Evolutionary conservation across 2,329 filamentous ascomycete genomes (phyloP), one percentile per base, ranked within the genome.

Genomic region (Aspergillus bombycis): DNA sequence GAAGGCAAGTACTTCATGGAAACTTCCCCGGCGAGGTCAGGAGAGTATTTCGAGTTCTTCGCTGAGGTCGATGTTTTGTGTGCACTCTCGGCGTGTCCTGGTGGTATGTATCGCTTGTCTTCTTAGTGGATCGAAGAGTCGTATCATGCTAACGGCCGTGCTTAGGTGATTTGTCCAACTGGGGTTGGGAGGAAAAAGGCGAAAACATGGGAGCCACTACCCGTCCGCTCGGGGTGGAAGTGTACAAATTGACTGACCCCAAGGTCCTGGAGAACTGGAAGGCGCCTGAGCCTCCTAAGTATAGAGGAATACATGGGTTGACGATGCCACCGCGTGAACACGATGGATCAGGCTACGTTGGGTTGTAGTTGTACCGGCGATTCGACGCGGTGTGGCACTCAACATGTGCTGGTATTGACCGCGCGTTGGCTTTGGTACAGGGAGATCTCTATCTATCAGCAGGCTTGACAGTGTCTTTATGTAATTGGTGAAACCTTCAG

Each of bases 41-140:
- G 79, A 28, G 81, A 83, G 62, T 88, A 84, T 61, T 86, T 94
- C 62, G 90, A 93, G 76, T 93, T 95, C 72, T 87, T 95, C 64
- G 91, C 92, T 0, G 92, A 95, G 80, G 86, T 91, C 71, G 90
- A 94, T 74, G 77, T 94, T 11, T 77, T 95, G 41, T 86, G 86
- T 76, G 86, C 87, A 26, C 74, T 89, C 70, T 84, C 81, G 32
- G 91, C 92, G 0, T 95, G 92, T 72, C 92, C 92, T 0, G 92
- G 92, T 1, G 92, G 76, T 78, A 72, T 62, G 72, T 65, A 41
- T 56, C 26, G 45, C 12, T 14, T 19, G 14, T 55, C 21, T 11
- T 2, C 10, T 38, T 36, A 32, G 30, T 9, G 3, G 12, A 38
- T 50, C 4, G 16, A 14, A 9, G 16, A 16, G 30, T n/a, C 6